Evolutionary conservation across 768 basidiomycete genomes (phyloP), one percentile per base, ranked within the genome.

Genomic region (Crepidotus variabilis): DNA sequence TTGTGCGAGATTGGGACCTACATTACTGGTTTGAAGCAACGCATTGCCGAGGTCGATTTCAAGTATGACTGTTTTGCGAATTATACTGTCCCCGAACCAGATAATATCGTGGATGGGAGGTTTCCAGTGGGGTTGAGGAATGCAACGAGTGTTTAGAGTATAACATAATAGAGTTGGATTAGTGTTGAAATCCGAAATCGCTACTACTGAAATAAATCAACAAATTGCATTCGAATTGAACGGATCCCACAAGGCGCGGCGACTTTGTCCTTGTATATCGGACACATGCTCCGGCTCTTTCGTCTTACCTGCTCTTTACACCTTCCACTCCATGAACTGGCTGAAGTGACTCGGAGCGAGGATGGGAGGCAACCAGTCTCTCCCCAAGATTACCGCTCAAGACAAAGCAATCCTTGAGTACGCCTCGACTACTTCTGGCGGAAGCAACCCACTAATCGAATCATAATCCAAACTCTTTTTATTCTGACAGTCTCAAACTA

Each of bases 361-460:
- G 10, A 91, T 91, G 89, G 89, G 89, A 56, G 78, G 71, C 65
- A 81, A 75, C 61, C 87, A 90, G 69, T 91, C 90, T 35, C 71
- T 79, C 33, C 93, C 92, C 49, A 97, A 91, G 78, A 85, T 99
- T 60, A 98, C 97, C 18, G 76, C 84, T 24, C 95, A 95, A 67
- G 97, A 99, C 71, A 84, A 88, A 61, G 96, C 97, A 46, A 90
- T 99, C 59, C 82, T 99, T 58, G 96, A 98, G 96, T 98, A 60
- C 69, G 91, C 80, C 21, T 62, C 20, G 54, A 57, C 55, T 58
- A 23, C 57, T 51, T 54, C 55, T 47, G 36, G 28, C 28, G 8
- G n/a, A 28, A 28, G 3, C 28, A 28, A 28, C 4, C 8, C 4
- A 28, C 8, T 28, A 28, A 28, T 8, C 4, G 8, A 3, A 28